Base-by-base conservation (phyloP, 768 basidiomycete species). In the Scleroderma citrinum region DNA sequence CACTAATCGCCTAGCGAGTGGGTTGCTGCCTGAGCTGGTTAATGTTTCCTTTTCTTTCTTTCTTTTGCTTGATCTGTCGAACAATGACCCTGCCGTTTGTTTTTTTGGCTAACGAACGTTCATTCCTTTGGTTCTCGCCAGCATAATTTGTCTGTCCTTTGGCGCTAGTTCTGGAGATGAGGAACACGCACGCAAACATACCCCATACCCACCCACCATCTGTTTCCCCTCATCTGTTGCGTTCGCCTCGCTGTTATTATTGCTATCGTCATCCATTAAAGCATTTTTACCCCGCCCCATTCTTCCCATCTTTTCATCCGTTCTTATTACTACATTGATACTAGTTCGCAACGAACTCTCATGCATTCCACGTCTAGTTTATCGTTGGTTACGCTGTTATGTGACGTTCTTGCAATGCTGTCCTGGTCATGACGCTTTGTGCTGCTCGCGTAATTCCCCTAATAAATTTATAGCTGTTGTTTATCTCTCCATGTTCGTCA, bases 161-260 rank as follows among this genome's bases (percentile, higher is more conserved):
- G 32, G 16, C 29, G 34, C 48, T 43, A 41, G 50, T 42, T 32
- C 49, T 46, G 36, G 26, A 49, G 44, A 53, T 48, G 32, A 36
- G 29, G 35, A 40, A 16, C 53, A 21, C 42, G 37, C 39, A 42
- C 21, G 29, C 35, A 44, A 20, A 44, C 17, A 49, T 19, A 39
- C 47, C n/a, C 48, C 44, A 49, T 46, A 37, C 26, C 26, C 38
- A 30, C 42, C 50, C 53, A 55, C 52, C 51, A 55, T 55, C 42
- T 32, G 44, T 48, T 64, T 64, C 47, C 62, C 64, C 44, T 65
- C 64, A n/a, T 59, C 65, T 43, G 64, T 65, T 57, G 64, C 66
- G 47, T 64, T 59, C 44, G 63, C 56, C 31, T 60, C 52, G 50
- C 59, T 62, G 55, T 62, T 63, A 69, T 69, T 69, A 67, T 67